Evolutionary conservation across 2,329 filamentous ascomycete species (phyloP).

Genomic region (Alternaria atra): DNA sequence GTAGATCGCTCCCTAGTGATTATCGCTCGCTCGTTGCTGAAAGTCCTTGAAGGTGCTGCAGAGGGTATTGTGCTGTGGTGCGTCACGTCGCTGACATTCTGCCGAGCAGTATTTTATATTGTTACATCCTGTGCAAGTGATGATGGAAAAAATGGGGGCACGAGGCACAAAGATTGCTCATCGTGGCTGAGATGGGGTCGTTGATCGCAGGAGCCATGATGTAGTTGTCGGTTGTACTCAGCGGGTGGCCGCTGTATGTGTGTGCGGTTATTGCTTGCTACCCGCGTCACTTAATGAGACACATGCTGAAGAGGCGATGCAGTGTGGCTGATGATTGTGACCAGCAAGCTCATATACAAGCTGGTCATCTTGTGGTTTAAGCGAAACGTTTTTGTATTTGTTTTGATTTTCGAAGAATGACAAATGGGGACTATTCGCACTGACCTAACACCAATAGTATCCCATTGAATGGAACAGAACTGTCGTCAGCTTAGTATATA

Average conservation of each 20-base stretch:
- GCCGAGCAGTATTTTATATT: slow-evolving; percentile 2
- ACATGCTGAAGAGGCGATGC: not conserved
- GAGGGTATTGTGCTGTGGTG: not conserved
- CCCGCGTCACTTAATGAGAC: not conserved
- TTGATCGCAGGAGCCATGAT: not conserved
- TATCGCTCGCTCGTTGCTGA: not conserved
- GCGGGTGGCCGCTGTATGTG: not conserved
- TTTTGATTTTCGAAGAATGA: no score
- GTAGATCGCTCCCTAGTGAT: not conserved
- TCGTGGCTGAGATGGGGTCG: not conserved
- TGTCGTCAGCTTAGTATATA: not conserved
- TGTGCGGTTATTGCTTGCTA: not conserved
- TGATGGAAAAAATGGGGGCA: not conserved
- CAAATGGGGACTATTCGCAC: no score
- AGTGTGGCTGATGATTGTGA: no score
- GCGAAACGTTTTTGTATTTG: no score
- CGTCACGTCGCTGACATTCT: not conserved
- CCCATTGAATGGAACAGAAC: not conserved
- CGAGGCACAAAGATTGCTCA: not conserved
- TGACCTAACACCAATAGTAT: no score
- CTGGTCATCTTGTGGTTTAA: no score
- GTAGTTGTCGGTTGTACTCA: not conserved
- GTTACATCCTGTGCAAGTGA: not conserved
- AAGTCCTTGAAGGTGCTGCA: slow-evolving; percentile 1
- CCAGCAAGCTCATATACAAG: no score